Percentiles rank a stretch among this genome's conserved stretches.
Evolutionary conservation across 2,329 filamentous ascomycete genomes (phyloP).

Genomic region (Epichloe sp.): DNA sequence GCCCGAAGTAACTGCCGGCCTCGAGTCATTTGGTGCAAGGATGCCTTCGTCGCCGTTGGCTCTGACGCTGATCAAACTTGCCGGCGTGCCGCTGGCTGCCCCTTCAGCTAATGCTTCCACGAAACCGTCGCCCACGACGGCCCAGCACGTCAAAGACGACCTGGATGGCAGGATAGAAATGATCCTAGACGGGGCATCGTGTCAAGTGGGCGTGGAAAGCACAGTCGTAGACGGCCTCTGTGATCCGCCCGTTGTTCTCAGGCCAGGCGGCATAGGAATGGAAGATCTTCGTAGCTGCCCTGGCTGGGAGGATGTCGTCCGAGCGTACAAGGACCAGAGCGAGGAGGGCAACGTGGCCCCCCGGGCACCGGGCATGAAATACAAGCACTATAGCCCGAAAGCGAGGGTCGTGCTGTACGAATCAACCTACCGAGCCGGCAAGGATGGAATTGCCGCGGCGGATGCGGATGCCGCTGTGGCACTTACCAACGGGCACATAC

Average conservation of each 20-base stretch:
- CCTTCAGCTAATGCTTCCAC: constrained; percentile 93
- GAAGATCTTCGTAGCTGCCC: constrained; percentile 60
- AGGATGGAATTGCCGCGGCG: constrained; percentile 21
- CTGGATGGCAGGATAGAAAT: constrained; percentile 68
- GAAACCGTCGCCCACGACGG: constrained; percentile 80
- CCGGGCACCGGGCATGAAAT: constrained; percentile 94
- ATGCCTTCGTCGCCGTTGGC: constrained; percentile 84
- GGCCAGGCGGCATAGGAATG: constrained; percentile 78
- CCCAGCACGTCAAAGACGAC: constrained; percentile 79
- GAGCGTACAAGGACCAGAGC: constrained; percentile 66
- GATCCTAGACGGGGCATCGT: constrained; percentile 80
- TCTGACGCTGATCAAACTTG: constrained; percentile 68
- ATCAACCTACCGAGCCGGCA: constrained; percentile 24
- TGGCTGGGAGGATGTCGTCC: constrained; percentile 69
- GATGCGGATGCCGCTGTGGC: constrained; percentile 19
- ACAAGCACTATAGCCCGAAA: constrained; percentile 90
- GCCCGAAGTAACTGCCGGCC: constrained; percentile 79
- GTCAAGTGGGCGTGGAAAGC: constrained; percentile 84
- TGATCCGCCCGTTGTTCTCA: constrained; percentile 64
- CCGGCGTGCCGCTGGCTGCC: constrained; percentile 69
- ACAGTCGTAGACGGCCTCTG: constrained; percentile 90
- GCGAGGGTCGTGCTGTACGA: constrained; percentile 80
- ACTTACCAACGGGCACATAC: constrained; percentile 6
- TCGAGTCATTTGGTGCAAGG: constrained; percentile 74
- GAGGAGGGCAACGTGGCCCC: constrained; percentile 54